Evolutionary conservation across 2,329 filamentous ascomycete genomes (phyloP).

Genomic region (Canariomyces notabilis): DNA sequence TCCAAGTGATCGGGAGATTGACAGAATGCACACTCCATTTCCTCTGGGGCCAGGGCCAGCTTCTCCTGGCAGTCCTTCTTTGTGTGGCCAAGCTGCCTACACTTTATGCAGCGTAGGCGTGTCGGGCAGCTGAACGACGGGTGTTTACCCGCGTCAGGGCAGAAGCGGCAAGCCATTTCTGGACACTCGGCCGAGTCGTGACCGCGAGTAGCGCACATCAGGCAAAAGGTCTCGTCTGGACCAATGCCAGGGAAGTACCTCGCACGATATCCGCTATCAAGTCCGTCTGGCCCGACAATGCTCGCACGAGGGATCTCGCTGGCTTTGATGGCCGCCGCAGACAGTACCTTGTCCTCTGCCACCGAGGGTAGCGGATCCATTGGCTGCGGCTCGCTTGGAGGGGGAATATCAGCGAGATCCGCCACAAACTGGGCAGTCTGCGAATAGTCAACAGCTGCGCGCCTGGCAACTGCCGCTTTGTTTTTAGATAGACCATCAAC

Average conservation of each 20-base stretch:
- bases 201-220: conserved; percentile 45
- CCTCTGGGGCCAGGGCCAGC: conserved; percentile 43
- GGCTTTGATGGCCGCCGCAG: neutral
- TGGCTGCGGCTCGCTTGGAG: neutral
- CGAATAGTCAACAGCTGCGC: conserved; percentile 12
- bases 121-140: conserved; percentile 47
- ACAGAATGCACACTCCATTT: conserved; percentile 58
- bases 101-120: conserved; percentile 51
- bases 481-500: conserved; percentile 14
- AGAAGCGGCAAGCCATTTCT: conserved; percentile 44
- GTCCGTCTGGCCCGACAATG: neutral
- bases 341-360: neutral
- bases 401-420: neutral
- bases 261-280: conserved; percentile 11
- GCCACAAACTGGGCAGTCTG: conserved; percentile 1
- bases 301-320: neutral
- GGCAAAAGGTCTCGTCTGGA: conserved; percentile 42
- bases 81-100: conserved; percentile 57
- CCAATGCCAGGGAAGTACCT: conserved; percentile 49
- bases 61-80: conserved; percentile 50
- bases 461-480: conserved; percentile 12
- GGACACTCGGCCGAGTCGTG: conserved; percentile 45
- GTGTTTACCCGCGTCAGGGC: conserved; percentile 42
- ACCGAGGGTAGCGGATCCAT: neutral
- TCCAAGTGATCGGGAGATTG: conserved; percentile 53